These are phyloP conservation scores for Skeletonema tropicum DNA, from an alignment of 108 stramenopile genomes.

Conservation along the genomic window DNA sequence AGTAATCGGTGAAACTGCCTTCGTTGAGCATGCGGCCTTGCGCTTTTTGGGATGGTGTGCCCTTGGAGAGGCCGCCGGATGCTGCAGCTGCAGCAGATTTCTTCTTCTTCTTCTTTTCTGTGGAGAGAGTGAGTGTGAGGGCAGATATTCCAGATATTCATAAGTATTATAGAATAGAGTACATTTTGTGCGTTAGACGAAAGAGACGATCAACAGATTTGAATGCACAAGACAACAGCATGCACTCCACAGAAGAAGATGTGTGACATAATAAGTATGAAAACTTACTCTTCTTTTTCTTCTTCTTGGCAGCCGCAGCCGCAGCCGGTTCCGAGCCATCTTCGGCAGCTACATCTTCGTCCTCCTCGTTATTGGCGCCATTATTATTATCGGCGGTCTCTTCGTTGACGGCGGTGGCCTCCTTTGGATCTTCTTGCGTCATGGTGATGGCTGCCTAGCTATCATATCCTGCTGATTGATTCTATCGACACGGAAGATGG, in stretches of 20 bases:
- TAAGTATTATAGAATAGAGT: background rate
- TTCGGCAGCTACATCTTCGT: slow-evolving; percentile 39
- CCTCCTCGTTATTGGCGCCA: slow-evolving; percentile 45
- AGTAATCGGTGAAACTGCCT: slow-evolving; percentile 92
- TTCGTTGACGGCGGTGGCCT: background rate
- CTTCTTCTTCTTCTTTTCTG: slow-evolving; percentile 89
- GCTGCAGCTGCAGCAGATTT: too few relatives aligned
- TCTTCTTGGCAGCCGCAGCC: slow-evolving; percentile 67
- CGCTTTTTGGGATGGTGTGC: slow-evolving; percentile 74
- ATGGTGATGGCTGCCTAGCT: too few relatives aligned
- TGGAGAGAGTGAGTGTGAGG: too few relatives aligned
- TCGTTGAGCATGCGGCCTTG: slow-evolving; percentile 75
- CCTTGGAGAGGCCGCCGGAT: slow-evolving; percentile 27
- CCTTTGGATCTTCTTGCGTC: background rate
- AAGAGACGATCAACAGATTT: background rate
- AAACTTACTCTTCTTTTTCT: slow-evolving; percentile 70
- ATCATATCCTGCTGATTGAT: background rate
- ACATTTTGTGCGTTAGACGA: slow-evolving; percentile 1
- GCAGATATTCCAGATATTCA: too few relatives aligned
- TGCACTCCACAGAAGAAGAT: too few relatives aligned
- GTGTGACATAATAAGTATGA: background rate
- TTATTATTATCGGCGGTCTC: slow-evolving; percentile 31
- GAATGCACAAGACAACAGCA: background rate
- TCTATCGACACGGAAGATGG: too few relatives aligned
- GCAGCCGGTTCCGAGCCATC: slow-evolving; percentile 35